phyloP scores from a whole-genome alignment of 352 stramenopile genomes.

The Globisporangium irregulare region DNA sequence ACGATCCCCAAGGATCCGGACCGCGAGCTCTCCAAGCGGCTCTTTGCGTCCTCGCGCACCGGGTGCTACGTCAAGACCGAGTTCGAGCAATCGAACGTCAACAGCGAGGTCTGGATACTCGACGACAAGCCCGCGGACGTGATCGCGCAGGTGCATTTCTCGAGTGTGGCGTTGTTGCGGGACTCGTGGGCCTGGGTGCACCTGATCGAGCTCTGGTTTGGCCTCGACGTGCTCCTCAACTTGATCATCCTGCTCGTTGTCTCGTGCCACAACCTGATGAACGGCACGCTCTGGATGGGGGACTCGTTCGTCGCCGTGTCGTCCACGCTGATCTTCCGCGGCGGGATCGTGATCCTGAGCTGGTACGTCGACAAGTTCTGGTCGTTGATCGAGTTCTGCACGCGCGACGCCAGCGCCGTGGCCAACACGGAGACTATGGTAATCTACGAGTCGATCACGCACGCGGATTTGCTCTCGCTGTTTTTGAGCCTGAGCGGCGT shows the following conservation, averaged over 20 bases:
- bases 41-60: not conserved
- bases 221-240: slow-evolving; percentile 29
- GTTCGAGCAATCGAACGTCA: slow-evolving; percentile 15
- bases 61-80: slow-evolving; percentile 6
- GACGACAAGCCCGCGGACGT: not conserved
- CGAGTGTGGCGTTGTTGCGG: slow-evolving; percentile 1
- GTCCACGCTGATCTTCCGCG: slow-evolving; percentile 27
- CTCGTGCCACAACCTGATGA: slow-evolving; percentile 25
- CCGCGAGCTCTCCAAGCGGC: not conserved
- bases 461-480: slow-evolving; percentile 32
- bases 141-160: not conserved
- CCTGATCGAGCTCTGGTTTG: slow-evolving; percentile 29
- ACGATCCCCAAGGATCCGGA: slow-evolving; percentile 6
- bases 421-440: slow-evolving; percentile 18
- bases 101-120: slow-evolving; percentile 9
- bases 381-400: slow-evolving; percentile 30
- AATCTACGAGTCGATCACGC: slow-evolving; percentile 28
- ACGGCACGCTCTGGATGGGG: slow-evolving; percentile 35
- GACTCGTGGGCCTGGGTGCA: slow-evolving; percentile 26
- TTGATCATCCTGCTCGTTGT: slow-evolving; percentile 32
- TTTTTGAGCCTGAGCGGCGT: not conserved
- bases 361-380: slow-evolving; percentile 39
- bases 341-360: slow-evolving; percentile 25
- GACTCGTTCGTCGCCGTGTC: slow-evolving; percentile 41
- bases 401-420: slow-evolving; percentile 20